Percentiles rank a stretch among this genome's conserved stretches.
These are phyloP conservation scores for Didymella glomerata DNA, from an alignment of 2,329 filamentous ascomycete genomes.

Conservation along the genomic window DNA sequence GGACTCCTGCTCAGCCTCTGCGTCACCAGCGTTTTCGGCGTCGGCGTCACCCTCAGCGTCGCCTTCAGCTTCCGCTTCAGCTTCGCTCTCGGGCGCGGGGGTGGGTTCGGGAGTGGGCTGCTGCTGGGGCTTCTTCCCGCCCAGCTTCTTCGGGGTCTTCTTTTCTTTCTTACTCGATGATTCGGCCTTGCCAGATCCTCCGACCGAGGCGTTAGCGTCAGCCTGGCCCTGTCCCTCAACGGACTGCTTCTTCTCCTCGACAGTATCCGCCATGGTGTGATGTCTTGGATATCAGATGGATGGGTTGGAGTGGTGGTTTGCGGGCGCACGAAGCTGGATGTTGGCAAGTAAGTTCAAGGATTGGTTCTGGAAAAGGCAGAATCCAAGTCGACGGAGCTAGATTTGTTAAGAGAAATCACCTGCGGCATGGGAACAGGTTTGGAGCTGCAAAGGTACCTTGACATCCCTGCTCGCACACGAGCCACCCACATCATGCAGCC, in stretches of 20 bases:
- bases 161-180: conserved; percentile 57
- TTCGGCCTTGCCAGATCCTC: conserved; percentile 49
- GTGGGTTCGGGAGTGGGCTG: conserved; percentile 59
- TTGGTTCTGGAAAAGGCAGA: conserved; percentile 28
- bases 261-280: conserved; percentile 50
- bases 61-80: conserved; percentile 42
- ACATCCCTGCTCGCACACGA: conserved; percentile 44
- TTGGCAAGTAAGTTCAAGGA: conserved; percentile 27
- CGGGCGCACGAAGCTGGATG: conserved; percentile 15
- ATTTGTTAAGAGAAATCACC: conserved; percentile 44
- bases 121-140: conserved; percentile 55
- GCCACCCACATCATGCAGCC: conserved; percentile 47
- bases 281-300: conserved; percentile 19
- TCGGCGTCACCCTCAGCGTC: conserved; percentile 21
- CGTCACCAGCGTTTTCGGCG: conserved; percentile 24
- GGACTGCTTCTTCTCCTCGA: conserved; percentile 50
- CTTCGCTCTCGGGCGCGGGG: conserved; percentile 57
- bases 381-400: conserved; percentile 34
- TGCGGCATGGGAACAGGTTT: conserved; percentile 50
- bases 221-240: conserved; percentile 50
- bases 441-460: conserved; percentile 39
- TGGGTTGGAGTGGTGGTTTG: conserved; percentile 1
- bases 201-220: conserved; percentile 47
- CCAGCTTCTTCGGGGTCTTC: conserved; percentile 60
- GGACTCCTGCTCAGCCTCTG: conserved; percentile 54